These are phyloP conservation scores for Macaranga tanarius DNA, from an alignment of 441 rosid genomes.

Conservation along the genomic window DNA sequence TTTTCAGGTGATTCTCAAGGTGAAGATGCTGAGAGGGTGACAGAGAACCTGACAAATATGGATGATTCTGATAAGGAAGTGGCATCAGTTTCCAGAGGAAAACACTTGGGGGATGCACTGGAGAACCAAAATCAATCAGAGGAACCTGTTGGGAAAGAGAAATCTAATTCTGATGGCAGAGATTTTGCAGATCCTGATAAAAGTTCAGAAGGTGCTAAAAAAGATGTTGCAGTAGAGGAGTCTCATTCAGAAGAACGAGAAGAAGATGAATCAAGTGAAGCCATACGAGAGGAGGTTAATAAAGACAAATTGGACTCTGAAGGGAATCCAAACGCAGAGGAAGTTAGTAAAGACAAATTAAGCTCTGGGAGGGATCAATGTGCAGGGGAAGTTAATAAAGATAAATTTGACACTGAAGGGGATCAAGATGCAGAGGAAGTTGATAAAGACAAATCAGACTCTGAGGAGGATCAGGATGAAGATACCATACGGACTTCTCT, in stretches of 20 bases:
- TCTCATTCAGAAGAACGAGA: slow-evolving; percentile 36
- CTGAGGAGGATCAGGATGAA: slow-evolving; percentile 42
- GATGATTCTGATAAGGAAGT: slow-evolving; percentile 51
- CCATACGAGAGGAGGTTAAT: slow-evolving; percentile 36
- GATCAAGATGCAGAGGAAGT: slow-evolving; percentile 43
- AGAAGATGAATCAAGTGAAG: slow-evolving; percentile 43
- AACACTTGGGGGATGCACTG: slow-evolving; percentile 37
- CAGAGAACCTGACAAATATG: slow-evolving; percentile 29
- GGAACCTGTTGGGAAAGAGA: slow-evolving; percentile 48
- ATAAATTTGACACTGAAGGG: slow-evolving; percentile 44
- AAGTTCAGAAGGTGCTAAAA: slow-evolving; percentile 35
- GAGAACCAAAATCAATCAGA: slow-evolving; percentile 35
- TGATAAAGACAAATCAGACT: slow-evolving; percentile 42
- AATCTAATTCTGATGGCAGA: slow-evolving; percentile 45
- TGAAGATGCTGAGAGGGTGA: slow-evolving; percentile 35
- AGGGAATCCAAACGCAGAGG: slow-evolving; percentile 41
- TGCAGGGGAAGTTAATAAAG: slow-evolving; percentile 42
- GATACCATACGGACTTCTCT: slow-evolving; percentile 32
- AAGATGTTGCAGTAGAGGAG: slow-evolving; percentile 34
- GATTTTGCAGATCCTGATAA: slow-evolving; percentile 32
- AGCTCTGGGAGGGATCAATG: slow-evolving; percentile 45
- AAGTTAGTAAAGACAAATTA: slow-evolving; percentile 41
- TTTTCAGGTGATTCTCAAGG: slow-evolving; percentile 43
- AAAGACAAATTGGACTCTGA: slow-evolving; percentile 47
- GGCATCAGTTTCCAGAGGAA: slow-evolving; percentile 39